Evolutionary conservation across 305 asterid species (phyloP).

Genomic region (Fraxinus paxiana): DNA sequence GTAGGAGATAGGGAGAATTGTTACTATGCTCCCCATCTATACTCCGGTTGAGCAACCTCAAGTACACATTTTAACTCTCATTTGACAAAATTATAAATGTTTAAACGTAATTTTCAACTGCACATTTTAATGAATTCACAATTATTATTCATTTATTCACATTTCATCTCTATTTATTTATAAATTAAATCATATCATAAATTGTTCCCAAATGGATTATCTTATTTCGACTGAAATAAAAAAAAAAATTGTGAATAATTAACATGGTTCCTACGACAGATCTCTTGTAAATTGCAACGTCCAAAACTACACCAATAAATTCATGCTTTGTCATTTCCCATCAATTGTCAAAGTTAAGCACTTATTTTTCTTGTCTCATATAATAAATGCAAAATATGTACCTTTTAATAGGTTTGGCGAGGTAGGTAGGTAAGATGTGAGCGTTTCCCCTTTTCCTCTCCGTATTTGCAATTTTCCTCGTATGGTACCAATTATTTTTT

Average conservation of each 20-base stretch:
- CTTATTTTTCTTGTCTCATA: neutral
- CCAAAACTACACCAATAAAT: neutral
- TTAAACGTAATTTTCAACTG: too few relatives aligned
- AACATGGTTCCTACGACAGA: neutral
- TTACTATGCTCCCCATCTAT: neutral
- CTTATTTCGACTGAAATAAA: neutral
- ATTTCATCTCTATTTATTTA: too few relatives aligned
- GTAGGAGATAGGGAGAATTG: neutral
- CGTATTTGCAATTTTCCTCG: neutral
- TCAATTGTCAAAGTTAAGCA: neutral
- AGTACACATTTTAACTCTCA: too few relatives aligned
- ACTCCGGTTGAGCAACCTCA: neutral
- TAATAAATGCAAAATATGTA: neutral
- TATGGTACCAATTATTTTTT: too few relatives aligned
- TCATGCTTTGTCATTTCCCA: neutral
- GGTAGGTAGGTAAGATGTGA: neutral
- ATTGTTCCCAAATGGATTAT: neutral
- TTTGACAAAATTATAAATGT: neutral
- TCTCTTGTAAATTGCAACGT: neutral
- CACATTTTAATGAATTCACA: neutral
- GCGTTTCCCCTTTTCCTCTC: neutral
- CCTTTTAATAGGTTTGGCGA: neutral
- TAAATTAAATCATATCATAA: too few relatives aligned
- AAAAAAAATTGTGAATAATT: too few relatives aligned
- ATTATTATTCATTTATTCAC: neutral